Base-by-base conservation (phyloP, 108 stramenopile genomes). In the Pseudonitzschia delicatissima region DNA sequence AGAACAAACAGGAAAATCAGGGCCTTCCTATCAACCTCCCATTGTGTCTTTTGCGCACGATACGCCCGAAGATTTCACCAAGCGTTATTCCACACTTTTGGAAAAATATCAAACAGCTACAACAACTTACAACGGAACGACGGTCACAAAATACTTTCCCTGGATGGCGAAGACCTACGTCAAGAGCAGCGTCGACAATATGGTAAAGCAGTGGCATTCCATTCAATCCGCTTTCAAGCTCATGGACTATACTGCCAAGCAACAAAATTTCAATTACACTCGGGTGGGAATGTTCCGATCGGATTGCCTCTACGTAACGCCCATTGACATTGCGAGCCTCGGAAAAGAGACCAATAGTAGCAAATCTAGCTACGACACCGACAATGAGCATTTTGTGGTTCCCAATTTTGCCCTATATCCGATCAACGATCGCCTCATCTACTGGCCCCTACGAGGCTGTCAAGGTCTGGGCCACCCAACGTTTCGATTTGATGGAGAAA, bases 381-480 rank as follows among this genome's bases (percentile, higher is more conserved):
- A 58, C 32, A 73, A 77, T 35, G 11, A 45, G 32, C 39, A 71
- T 21, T 61, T 70, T n/a, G 68, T 73, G n/a, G 44, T 60, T 12
- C 55, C 76, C 0, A 45, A 27, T 0, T 79, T 80, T 68, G 76
- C 64, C 25, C 29, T 48, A 47, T 52, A 50, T 23, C 78, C 78
- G 0, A 63, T 82, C 37, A 80, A 71, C 64, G 77, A 79, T 73
- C 80, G 86, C 25, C 73, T 83, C 66, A 57, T 83, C 17, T 79
- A 79, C 67, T 82, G 86, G 18, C 69, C 77, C 12, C 15, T 72
- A 73, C 61, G 67, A 77, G 7, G 80, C 77, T 8, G 75, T 81
- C 29, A 75, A 77, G 39, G 64, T 82, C 45, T 87, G 86, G 86
- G 74, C 82, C 18, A 79, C 81, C 2, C 57, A 77, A 53, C 74